phyloP scores from a whole-genome alignment of 2,329 filamentous ascomycete species.

The Lecanoromycetidae sp. region DNA sequence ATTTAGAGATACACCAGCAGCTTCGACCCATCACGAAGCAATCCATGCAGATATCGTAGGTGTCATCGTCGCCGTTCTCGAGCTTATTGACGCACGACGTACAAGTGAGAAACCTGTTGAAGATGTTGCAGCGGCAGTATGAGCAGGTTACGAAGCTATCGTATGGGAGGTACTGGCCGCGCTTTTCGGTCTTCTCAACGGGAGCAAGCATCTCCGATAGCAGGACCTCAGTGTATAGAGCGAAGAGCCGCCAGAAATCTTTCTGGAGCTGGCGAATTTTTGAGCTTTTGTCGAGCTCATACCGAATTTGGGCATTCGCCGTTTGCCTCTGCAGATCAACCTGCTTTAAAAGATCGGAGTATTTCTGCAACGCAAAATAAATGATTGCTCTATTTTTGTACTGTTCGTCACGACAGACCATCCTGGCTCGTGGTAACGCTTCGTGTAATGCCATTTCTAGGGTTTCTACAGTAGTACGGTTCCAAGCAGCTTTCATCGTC shows the following conservation, averaged over 20 bases:
- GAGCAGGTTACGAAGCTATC: constrained; percentile 91
- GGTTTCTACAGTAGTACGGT: constrained; percentile 84
- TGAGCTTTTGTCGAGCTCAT: constrained; percentile 23
- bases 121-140: constrained; percentile 91
- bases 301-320: constrained; percentile 25
- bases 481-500: constrained; percentile 98
- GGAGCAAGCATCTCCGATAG: constrained; percentile 75
- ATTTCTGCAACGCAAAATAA: constrained; percentile 75
- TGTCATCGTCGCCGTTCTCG: constrained; percentile 60
- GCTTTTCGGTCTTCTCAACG: constrained; percentile 48
- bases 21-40: constrained; percentile 96
- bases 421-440: constrained; percentile 72
- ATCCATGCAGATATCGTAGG: constrained; percentile 95
- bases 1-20: constrained; percentile 72
- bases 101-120: constrained; percentile 92
- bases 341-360: constrained; percentile 48
- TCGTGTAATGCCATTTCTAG: constrained; percentile 75
- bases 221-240: constrained; percentile 64
- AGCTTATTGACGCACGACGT: constrained; percentile 63
- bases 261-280: constrained; percentile 59
- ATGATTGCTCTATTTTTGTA: constrained; percentile 98
- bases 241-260: constrained; percentile 73
- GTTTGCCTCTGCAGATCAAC: constrained; percentile 45
- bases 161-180: constrained; percentile 65
- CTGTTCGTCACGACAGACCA: constrained; percentile 93